Conservation (phyloP, 2,329 filamentous ascomycete genomes). For the Fusarium sp. region DNA sequence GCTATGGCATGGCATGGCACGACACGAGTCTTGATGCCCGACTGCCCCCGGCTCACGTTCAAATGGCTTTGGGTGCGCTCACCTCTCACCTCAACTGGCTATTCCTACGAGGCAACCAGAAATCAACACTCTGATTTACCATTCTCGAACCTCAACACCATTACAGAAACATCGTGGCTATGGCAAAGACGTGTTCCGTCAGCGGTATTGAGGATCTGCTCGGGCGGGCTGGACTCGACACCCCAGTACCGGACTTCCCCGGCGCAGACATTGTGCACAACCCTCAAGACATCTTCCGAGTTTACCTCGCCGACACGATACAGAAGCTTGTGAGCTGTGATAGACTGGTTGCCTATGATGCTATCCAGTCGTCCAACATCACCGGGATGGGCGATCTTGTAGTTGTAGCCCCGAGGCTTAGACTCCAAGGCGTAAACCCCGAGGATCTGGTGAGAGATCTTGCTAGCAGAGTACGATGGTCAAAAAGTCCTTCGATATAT, state of each 20-base stretch:
- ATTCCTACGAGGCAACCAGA: conserved; percentile 4
- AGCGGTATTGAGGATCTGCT: conserved; percentile 36
- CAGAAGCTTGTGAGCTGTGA: conserved; percentile 41
- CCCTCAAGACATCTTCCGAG: conserved; percentile 44
- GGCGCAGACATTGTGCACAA: conserved; percentile 41
- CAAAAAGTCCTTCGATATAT: not conserved
- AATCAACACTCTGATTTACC: not conserved
- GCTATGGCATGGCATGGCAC: not conserved
- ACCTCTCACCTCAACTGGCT: not conserved
- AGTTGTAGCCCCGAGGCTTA: conserved; percentile 43
- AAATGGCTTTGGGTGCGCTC: not conserved
- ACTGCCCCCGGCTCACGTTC: not conserved
- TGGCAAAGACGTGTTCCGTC: conserved; percentile 41
- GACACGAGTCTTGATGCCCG: conserved; percentile 9
- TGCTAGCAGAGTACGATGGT: conserved; percentile 26
- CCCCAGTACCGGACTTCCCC: conserved; percentile 38
- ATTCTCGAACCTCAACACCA: conserved; percentile 6
- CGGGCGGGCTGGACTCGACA: conserved; percentile 37
- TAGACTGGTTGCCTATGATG: conserved; percentile 40
- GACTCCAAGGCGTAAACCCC: conserved; percentile 19
- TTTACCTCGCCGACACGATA: conserved; percentile 38
- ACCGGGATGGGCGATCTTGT: conserved; percentile 44
- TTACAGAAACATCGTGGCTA: conserved; percentile 18
- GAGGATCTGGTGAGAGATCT: conserved; percentile 40
- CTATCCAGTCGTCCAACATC: conserved; percentile 43